Evolutionary conservation across 768 basidiomycete genomes (phyloP).

Genomic region (Lentinula aciculospora): DNA sequence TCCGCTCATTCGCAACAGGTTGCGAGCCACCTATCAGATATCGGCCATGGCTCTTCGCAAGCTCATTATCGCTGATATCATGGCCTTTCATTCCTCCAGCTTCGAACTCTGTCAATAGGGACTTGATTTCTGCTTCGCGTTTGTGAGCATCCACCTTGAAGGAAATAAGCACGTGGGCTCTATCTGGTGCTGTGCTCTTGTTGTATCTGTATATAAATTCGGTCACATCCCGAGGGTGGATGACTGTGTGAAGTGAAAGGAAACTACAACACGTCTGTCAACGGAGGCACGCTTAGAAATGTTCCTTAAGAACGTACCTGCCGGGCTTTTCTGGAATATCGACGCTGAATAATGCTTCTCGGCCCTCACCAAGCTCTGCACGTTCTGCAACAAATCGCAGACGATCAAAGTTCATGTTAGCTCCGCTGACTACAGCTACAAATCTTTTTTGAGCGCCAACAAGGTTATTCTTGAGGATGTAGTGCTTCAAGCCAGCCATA

Average conservation of each 20-base stretch:
- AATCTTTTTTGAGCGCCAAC: conserved; percentile 82
- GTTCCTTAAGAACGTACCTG: conserved; percentile 45
- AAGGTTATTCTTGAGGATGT: conserved; percentile 78
- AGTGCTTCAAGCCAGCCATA: conserved; percentile 85
- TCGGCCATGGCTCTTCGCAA: conserved; percentile 90
- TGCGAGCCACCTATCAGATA: conserved; percentile 92
- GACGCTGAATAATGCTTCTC: conserved; percentile 91
- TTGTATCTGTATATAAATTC: conserved; percentile 95
- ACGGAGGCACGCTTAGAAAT: background rate
- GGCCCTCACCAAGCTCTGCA: conserved; percentile 92
- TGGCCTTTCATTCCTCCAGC: conserved; percentile 70
- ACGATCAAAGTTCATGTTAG: conserved; percentile 99
- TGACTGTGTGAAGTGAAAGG: conserved; percentile 76
- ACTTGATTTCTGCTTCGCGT: conserved; percentile 55
- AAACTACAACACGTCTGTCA: conserved; percentile 49
- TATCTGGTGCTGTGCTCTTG: conserved; percentile 45
- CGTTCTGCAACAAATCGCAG: conserved; percentile 98
- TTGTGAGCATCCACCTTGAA: conserved; percentile 71
- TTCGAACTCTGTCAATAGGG: conserved; percentile 59
- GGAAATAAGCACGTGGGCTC: conserved; percentile 86
- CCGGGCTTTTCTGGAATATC: conserved; percentile 91
- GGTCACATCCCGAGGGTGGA: conserved; percentile 89
- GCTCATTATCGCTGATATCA: conserved; percentile 92
- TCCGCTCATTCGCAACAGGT: conserved; percentile 73
- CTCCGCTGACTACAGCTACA: conserved; percentile 90